These are phyloP conservation scores for Mucor indicus DNA, from an alignment of 371 early-diverging fungal species.

Conservation along the genomic window DNA sequence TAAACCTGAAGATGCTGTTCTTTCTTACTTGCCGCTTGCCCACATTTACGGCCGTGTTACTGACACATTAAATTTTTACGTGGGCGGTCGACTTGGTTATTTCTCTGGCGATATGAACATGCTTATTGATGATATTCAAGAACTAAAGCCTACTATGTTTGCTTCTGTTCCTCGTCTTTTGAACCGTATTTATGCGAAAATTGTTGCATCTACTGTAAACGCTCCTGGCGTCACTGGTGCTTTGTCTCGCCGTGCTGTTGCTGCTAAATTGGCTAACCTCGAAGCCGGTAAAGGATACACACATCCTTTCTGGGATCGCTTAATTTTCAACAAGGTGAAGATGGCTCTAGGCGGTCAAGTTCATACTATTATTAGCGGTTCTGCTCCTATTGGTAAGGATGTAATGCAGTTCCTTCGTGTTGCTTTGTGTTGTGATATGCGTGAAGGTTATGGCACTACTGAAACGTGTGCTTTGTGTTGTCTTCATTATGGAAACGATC, in stretches of 20 bases:
- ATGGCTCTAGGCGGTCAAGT: constrained; percentile 87
- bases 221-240: constrained; percentile 64
- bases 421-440: constrained; percentile 62
- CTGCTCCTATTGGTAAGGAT: constrained; percentile 86
- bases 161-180: constrained; percentile 91
- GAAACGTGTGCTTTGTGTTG: constrained; percentile 71
- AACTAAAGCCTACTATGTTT: constrained; percentile 82
- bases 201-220: constrained; percentile 68
- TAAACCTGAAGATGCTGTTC: constrained; percentile 31
- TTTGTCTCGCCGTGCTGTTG: constrained; percentile 57
- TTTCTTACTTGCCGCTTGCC: constrained; percentile 88
- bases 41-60: constrained; percentile 87
- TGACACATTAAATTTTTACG: constrained; percentile 16
- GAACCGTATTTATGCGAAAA: constrained; percentile 84
- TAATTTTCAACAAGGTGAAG: constrained; percentile 89
- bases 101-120: constrained; percentile 79
- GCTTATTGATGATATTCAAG: constrained; percentile 81
- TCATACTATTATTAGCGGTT: constrained; percentile 68
- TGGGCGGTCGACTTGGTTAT: constrained; percentile 74
- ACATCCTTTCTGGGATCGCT: constrained; percentile 84
- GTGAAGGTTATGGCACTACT: constrained; percentile 92
- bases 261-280: constrained; percentile 58
- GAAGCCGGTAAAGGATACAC: constrained; percentile 55
- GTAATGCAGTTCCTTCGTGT: constrained; percentile 86
- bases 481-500: constrained; percentile 46